Conservation (phyloP, 441 rosid genomes). For the Gossypium gossypioides region DNA sequence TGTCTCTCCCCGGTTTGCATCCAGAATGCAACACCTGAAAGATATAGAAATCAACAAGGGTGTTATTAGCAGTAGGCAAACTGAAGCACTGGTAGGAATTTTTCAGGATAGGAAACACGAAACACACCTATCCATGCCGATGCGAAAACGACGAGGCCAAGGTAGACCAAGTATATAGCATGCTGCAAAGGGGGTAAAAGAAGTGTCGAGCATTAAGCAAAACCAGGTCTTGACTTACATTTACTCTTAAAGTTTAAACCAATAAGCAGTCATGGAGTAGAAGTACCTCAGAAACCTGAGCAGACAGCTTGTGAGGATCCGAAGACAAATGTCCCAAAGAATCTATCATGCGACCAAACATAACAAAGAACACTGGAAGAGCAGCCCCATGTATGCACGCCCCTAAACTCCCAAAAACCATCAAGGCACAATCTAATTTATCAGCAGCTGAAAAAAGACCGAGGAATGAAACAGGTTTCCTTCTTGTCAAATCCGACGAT, state of each 20-base stretch:
- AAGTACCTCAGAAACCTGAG: constrained; percentile 53
- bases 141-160: constrained; percentile 42
- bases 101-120: neutral
- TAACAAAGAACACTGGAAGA: constrained; percentile 54
- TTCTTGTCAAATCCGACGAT: constrained; percentile 18
- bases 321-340: constrained; percentile 52
- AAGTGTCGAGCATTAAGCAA: neutral
- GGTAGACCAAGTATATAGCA: constrained; percentile 60
- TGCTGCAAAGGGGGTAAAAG: constrained; percentile 27
- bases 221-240: neutral
- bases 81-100: neutral
- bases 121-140: constrained; percentile 68
- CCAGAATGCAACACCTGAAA: constrained; percentile 61
- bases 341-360: constrained; percentile 63
- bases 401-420: constrained; percentile 54
- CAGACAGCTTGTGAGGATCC: constrained; percentile 41
- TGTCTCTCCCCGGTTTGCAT: constrained; percentile 87
- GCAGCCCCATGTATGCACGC: constrained; percentile 56
- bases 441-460: constrained; percentile 60
- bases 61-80: neutral
- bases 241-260: neutral
- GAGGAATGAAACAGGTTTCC: constrained; percentile 41
- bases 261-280: neutral
- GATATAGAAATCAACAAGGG: neutral
- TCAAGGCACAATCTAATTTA: constrained; percentile 39